Conservation (phyloP, 495 filamentous ascomycete genomes). For the Sporormia fimetaria region DNA sequence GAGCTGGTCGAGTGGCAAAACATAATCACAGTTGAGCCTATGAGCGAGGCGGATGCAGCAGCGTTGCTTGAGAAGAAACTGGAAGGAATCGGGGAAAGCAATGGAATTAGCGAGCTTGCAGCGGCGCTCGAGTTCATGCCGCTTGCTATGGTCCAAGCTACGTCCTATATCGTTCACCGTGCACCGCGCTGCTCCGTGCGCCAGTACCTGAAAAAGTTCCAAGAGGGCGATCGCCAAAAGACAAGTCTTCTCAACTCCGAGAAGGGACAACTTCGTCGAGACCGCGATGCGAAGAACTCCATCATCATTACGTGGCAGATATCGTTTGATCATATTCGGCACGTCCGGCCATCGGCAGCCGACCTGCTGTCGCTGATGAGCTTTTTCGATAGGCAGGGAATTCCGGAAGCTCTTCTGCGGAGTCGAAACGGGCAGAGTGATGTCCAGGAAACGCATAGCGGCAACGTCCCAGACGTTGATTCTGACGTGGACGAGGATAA, state of each 20-base stretch:
- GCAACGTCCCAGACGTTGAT: too few species aligned
- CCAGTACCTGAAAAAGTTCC: conserved; percentile 34
- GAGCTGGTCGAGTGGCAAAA: conserved; percentile 31
- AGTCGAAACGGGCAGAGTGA: conserved; percentile 1
- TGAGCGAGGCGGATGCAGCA: conserved; percentile 27
- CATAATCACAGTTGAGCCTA: conserved; percentile 34
- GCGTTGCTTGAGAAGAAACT: conserved; percentile 37
- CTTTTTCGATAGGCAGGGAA: conserved; percentile 24
- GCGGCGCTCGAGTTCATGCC: conserved; percentile 14
- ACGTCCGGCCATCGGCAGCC: conserved; percentile 18
- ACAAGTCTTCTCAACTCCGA: conserved; percentile 33
- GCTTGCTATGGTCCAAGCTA: conserved; percentile 16
- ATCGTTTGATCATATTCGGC: conserved; percentile 38
- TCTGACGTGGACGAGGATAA: conserved; percentile 1
- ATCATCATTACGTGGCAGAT: conserved; percentile 38
- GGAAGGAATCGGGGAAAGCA: conserved; percentile 5
- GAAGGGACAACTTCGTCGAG: conserved; percentile 33
- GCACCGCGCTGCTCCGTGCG: conserved; percentile 25
- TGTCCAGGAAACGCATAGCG: too few species aligned
- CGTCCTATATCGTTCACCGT: conserved; percentile 10
- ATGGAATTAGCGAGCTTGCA: conserved; percentile 1
- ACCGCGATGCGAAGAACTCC: conserved; percentile 32
- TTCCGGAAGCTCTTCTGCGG: conserved; percentile 18
- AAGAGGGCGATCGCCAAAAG: conserved; percentile 31
- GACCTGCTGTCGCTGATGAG: conserved; percentile 25